A percentile compares a stretch with the other conserved stretches of the same genome.
Evolutionary conservation across 2,329 filamentous ascomycete genomes (phyloP).

Genomic region (Daldinia sp.): DNA sequence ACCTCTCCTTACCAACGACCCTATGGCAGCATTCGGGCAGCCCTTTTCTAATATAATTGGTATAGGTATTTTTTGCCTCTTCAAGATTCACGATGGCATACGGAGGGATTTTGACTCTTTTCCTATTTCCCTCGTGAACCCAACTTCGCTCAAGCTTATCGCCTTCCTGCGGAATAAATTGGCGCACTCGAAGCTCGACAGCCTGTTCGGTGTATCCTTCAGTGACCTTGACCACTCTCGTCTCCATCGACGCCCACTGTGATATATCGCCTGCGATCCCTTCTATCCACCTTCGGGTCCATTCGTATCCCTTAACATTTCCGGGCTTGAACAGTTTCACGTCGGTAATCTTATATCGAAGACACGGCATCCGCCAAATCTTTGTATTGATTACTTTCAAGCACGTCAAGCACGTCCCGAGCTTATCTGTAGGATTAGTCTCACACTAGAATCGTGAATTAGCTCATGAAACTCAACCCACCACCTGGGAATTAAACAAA

Average conservation of each 20-base stretch:
- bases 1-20: constrained; percentile 50
- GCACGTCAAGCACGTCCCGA: constrained; percentile 62
- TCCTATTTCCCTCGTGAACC: constrained; percentile 56
- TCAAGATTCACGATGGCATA: constrained; percentile 66
- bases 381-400: constrained; percentile 60
- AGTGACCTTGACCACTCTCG: constrained; percentile 59
- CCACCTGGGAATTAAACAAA: not conserved
- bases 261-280: constrained; percentile 64
- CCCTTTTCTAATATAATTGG: constrained; percentile 58
- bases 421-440: constrained; percentile 56
- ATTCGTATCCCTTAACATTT: constrained; percentile 65
- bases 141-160: constrained; percentile 65
- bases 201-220: constrained; percentile 61
- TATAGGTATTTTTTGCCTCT: constrained; percentile 58
- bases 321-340: constrained; percentile 66
- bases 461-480: constrained; percentile 15
- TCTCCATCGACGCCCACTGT: constrained; percentile 62
- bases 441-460: constrained; percentile 56
- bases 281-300: constrained; percentile 66
- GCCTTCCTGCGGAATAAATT: constrained; percentile 63
- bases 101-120: constrained; percentile 60
- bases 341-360: constrained; percentile 68
- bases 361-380: constrained; percentile 63
- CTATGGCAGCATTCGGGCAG: constrained; percentile 57
- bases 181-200: constrained; percentile 60